Percentiles rank a stretch among this genome's conserved stretches.
Evolutionary conservation across 2,329 filamentous ascomycete species (phyloP).

Genomic region (Arthrocladium fulminans): DNA sequence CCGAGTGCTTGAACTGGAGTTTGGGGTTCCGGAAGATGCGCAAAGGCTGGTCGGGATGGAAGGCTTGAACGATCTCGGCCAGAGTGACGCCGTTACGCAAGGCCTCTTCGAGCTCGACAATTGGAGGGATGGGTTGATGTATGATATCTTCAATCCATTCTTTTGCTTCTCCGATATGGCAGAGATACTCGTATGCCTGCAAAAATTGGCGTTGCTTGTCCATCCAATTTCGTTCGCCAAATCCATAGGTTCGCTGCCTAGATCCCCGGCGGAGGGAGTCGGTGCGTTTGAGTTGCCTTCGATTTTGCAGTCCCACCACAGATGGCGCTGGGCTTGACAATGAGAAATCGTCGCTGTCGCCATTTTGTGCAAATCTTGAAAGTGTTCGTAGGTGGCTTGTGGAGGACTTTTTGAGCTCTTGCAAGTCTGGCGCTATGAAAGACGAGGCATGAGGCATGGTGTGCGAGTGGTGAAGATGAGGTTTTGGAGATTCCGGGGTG

Average conservation of each 20-base stretch:
- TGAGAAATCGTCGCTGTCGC: conserved; percentile 67
- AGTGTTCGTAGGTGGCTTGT: conserved; percentile 82
- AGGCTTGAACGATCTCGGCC: conserved; percentile 83
- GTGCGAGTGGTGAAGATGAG: conserved; percentile 24
- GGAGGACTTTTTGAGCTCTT: conserved; percentile 75
- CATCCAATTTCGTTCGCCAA: conserved; percentile 79
- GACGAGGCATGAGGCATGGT: conserved; percentile 32
- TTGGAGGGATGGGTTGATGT: conserved; percentile 74
- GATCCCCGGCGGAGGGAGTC: conserved; percentile 43
- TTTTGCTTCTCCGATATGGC: conserved; percentile 96
- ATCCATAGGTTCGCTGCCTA: conserved; percentile 8
- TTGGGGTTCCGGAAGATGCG: conserved; percentile 80
- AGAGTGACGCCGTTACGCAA: conserved; percentile 87
- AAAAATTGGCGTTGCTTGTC: conserved; percentile 95
- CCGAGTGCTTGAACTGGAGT: conserved; percentile 88
- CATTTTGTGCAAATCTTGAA: conserved; percentile 70
- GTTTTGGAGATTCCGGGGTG: conserved; percentile 31
- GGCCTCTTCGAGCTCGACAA: conserved; percentile 87
- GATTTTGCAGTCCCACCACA: conserved; percentile 76
- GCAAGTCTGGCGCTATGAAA: conserved; percentile 62
- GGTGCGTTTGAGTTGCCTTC: conserved; percentile 69
- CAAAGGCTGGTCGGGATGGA: conserved; percentile 65
- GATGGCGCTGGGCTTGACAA: conserved; percentile 72
- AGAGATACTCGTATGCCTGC: conserved; percentile 95
- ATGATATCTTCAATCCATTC: conserved; percentile 97